Percentiles rank a stretch among this genome's conserved stretches.
phyloP scores from a whole-genome alignment of 2,329 filamentous ascomycete species.

The Zymoseptoria crescenta region DNA sequence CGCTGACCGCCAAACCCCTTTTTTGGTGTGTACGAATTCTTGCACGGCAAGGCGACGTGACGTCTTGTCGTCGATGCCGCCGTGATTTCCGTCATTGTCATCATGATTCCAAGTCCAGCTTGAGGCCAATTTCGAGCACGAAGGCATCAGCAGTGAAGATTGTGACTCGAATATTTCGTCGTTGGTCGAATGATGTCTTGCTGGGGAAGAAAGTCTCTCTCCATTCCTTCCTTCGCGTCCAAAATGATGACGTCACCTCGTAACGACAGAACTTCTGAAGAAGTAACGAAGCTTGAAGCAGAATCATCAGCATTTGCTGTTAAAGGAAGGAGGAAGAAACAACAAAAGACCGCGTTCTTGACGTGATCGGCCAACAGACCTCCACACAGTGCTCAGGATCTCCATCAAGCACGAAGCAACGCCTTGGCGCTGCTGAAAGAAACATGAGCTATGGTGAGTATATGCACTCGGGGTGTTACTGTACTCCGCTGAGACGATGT shows the following conservation, averaged over 20 bases:
- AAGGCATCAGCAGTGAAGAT: not conserved
- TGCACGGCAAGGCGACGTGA: not conserved
- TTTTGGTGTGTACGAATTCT: not conserved
- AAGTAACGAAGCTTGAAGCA: no score
- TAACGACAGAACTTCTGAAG: not conserved
- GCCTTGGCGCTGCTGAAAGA: not conserved
- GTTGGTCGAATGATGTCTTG: not conserved
- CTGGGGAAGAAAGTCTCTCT: not conserved
- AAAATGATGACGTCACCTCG: not conserved
- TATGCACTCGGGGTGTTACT: not conserved
- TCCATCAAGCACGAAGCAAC: no score
- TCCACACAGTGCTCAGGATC: no score
- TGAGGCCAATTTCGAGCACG: not conserved
- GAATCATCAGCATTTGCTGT: no score
- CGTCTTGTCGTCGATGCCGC: not conserved
- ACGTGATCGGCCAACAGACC: no score
- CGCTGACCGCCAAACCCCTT: not conserved
- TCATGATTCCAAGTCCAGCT: not conserved
- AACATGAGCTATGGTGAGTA: slow-evolving; percentile 20
- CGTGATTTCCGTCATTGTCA: not conserved
- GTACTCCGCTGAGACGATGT: slow-evolving; percentile 4
- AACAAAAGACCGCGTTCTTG: no score
- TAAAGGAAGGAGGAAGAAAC: no score
- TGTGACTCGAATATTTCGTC: no score
- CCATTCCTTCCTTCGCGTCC: not conserved